Evolutionary conservation across 2,329 filamentous ascomycete genomes (phyloP).

Genomic region (Furcasterigmium furcatum): DNA sequence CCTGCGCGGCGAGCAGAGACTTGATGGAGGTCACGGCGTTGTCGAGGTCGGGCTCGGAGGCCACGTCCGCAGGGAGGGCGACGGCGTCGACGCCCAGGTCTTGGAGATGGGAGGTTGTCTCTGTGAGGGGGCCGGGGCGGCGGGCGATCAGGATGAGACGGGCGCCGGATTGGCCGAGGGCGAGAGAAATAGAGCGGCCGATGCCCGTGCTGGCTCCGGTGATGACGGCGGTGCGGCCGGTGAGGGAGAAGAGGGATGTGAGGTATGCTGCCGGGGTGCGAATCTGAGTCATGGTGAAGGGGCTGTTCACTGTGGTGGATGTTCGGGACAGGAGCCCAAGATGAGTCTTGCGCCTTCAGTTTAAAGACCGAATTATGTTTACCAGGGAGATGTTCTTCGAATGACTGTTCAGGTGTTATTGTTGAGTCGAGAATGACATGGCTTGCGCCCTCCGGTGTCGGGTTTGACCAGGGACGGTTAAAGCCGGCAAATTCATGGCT

Average conservation of each 20-base stretch:
- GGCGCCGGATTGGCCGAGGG: constrained; percentile 23
- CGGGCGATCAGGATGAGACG: constrained; percentile 25
- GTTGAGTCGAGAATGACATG: too few species aligned
- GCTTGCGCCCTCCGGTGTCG: neutral
- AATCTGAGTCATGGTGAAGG: neutral
- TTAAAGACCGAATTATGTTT: too few species aligned
- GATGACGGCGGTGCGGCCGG: constrained; percentile 22
- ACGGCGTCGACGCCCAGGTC: constrained; percentile 19
- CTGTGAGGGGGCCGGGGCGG: constrained; percentile 15
- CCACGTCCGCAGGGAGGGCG: constrained; percentile 14
- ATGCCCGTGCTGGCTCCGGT: constrained; percentile 31
- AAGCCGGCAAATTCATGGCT: too few species aligned
- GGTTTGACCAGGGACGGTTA: too few species aligned
- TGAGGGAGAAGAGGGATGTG: constrained; percentile 22
- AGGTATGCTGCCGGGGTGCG: constrained; percentile 15
- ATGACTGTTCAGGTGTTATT: too few species aligned
- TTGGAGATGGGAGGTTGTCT: constrained; percentile 17
- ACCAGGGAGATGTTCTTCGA: too few species aligned
- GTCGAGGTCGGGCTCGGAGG: constrained; percentile 15
- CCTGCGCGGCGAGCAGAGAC: constrained; percentile 11
- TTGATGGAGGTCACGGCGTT: constrained; percentile 10
- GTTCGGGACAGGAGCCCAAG: too few species aligned
- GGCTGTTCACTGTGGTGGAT: too few species aligned
- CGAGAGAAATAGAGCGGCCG: constrained; percentile 25
- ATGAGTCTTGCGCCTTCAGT: too few species aligned